These are phyloP conservation scores for Angomonas deanei DNA, from an alignment of 208 protist species.

Conservation along the genomic window DNA sequence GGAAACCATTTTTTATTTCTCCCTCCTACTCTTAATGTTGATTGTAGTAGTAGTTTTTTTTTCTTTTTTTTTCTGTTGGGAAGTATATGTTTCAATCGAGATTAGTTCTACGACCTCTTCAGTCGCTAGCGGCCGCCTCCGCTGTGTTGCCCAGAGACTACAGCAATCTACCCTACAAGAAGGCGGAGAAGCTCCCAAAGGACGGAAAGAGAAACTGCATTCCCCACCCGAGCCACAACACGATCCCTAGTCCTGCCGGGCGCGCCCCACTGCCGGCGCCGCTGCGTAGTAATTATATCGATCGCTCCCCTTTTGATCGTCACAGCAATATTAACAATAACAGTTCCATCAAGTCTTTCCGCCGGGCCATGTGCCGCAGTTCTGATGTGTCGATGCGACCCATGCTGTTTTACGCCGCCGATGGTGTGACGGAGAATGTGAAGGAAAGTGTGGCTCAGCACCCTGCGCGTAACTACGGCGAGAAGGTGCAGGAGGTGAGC, in stretches of 20 bases:
- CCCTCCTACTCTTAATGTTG: neutral
- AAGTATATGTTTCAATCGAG: neutral
- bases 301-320: constrained; percentile 30
- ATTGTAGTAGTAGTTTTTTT: constrained; percentile 3
- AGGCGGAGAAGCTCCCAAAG: neutral
- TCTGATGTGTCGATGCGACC: constrained; percentile 75
- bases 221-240: too few species aligned
- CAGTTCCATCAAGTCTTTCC: constrained; percentile 50
- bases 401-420: constrained; percentile 21
- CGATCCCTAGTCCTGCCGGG: neutral
- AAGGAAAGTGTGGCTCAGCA: neutral
- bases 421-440: neutral
- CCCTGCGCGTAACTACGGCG: constrained; percentile 22
- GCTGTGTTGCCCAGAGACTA: constrained; percentile 25
- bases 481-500: constrained; percentile 38
- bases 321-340: constrained; percentile 50
- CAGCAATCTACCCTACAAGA: constrained; percentile 39
- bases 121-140: constrained; percentile 13
- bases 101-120: too few species aligned
- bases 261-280: constrained; percentile 18
- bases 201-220: neutral
- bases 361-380: constrained; percentile 37
- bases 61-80: neutral
- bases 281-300: constrained; percentile 61
- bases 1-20: constrained; percentile 6